These are phyloP conservation scores for Anisodus tanguticus DNA, from an alignment of 257 asterid genomes.

Conservation along the genomic window DNA sequence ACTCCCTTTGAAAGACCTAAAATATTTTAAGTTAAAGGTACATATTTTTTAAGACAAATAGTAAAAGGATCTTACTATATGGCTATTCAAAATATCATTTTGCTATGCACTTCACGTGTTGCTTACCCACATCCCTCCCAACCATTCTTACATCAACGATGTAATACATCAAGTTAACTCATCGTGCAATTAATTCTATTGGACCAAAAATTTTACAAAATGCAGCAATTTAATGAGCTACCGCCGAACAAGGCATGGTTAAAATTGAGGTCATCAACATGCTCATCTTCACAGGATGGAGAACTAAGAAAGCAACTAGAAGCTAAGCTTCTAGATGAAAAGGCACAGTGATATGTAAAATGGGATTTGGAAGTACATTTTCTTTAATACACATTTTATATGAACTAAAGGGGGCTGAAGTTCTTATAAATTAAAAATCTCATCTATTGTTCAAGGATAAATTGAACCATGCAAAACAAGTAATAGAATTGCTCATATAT, in stretches of 20 bases:
- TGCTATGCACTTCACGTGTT: background rate
- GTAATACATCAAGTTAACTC: background rate
- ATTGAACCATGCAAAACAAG: slow-evolving; percentile 16
- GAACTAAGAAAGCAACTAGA: slow-evolving; percentile 29
- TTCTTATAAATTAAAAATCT: background rate
- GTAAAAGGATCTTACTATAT: background rate
- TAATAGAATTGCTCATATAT: background rate
- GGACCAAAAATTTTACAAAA: background rate
- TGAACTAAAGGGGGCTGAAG: background rate
- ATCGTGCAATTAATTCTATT: slow-evolving; percentile 2
- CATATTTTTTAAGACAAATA: background rate
- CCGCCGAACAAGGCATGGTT: slow-evolving; percentile 35
- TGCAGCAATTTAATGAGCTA: slow-evolving; percentile 41
- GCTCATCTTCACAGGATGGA: slow-evolving; percentile 32
- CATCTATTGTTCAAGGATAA: background rate
- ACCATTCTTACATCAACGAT: background rate
- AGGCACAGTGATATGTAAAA: background rate
- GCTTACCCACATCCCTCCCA: slow-evolving; percentile 15
- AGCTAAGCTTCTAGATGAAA: background rate
- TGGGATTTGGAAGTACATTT: slow-evolving; percentile 3
- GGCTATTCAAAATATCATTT: background rate
- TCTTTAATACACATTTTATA: slow-evolving; percentile 1
- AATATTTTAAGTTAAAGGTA: background rate
- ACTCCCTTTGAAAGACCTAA: background rate
- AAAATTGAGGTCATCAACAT: slow-evolving; percentile 26